Conservation (phyloP, 768 basidiomycete genomes). For the Hortiboletus flavorubellus region DNA sequence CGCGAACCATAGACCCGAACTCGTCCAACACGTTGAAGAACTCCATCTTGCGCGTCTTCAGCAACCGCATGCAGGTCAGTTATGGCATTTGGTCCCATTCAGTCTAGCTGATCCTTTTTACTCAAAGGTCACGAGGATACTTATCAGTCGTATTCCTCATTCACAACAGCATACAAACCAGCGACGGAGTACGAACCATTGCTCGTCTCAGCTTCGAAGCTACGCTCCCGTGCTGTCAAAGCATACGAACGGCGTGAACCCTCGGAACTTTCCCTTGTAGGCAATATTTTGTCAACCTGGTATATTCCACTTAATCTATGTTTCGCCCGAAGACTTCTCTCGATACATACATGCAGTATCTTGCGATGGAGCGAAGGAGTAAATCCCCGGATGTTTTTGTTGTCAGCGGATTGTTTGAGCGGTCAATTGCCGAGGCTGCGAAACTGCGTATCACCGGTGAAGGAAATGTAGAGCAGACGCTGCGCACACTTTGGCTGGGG, state of each 20-base stretch:
- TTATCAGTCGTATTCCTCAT: conserved; percentile 81
- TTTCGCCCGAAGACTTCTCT: conserved; percentile 38
- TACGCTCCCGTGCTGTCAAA: conserved; percentile 56
- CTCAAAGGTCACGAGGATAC: conserved; percentile 74
- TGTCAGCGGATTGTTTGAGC: conserved; percentile 61
- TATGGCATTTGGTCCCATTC: neutral
- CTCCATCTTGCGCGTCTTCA: conserved; percentile 64
- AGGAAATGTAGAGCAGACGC: conserved; percentile 50
- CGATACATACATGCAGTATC: conserved; percentile 60
- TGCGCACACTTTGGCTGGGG: conserved; percentile 69
- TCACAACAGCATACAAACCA: conserved; percentile 77
- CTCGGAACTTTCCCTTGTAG: conserved; percentile 59
- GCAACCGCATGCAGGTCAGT: conserved; percentile 72
- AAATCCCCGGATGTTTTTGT: conserved; percentile 58
- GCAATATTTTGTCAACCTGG: conserved; percentile 10
- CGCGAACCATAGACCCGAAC: conserved; percentile 33
- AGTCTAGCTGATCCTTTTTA: neutral
- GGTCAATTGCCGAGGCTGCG: conserved; percentile 72
- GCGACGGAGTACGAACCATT: conserved; percentile 72
- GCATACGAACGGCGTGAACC: conserved; percentile 61
- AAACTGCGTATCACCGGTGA: conserved; percentile 54
- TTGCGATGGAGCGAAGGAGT: conserved; percentile 57
- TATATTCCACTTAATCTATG: conserved; percentile 11
- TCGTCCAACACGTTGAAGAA: conserved; percentile 51
- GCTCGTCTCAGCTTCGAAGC: conserved; percentile 75